Evolutionary conservation across 768 basidiomycete species (phyloP).

Genomic region (Phanerochaete sordida): DNA sequence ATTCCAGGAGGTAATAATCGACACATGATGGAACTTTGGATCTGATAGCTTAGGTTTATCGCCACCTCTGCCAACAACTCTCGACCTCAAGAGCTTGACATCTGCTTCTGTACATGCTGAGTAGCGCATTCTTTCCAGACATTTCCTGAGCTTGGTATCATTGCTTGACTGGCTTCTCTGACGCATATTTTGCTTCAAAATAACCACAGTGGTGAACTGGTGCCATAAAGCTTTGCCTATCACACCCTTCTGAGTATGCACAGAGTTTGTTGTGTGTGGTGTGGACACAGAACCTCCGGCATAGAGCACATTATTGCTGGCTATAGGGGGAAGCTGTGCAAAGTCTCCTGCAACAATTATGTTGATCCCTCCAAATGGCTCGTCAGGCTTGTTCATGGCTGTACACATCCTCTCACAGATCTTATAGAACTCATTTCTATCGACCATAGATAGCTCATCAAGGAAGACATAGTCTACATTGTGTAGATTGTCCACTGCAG

Average conservation of each 20-base stretch:
- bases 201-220: conserved; percentile 16
- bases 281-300: conserved; percentile 1
- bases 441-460: conserved; percentile 43
- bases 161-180: conserved; percentile 13
- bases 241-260: background rate
- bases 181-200: conserved; percentile 18
- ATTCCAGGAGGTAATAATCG: conserved; percentile 38
- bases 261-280: background rate
- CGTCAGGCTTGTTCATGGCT: conserved; percentile 13
- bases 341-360: conserved; percentile 45
- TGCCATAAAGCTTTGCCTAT: conserved; percentile 20
- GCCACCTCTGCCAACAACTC: conserved; percentile 18
- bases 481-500: conserved; percentile 4
- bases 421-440: conserved; percentile 23
- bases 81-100: conserved; percentile 29
- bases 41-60: conserved; percentile 12
- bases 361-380: conserved; percentile 36
- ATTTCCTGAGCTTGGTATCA: conserved; percentile 27
- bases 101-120: conserved; percentile 35
- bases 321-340: conserved; percentile 36
- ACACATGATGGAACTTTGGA: conserved; percentile 27
- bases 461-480: conserved; percentile 38
- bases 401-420: conserved; percentile 23
- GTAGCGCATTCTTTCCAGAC: conserved; percentile 36
- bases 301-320: conserved; percentile 21